Evolutionary conservation across 164 flowering plant genomes (phyloP).

Genomic region (Chloranthus sessilifolius): DNA sequence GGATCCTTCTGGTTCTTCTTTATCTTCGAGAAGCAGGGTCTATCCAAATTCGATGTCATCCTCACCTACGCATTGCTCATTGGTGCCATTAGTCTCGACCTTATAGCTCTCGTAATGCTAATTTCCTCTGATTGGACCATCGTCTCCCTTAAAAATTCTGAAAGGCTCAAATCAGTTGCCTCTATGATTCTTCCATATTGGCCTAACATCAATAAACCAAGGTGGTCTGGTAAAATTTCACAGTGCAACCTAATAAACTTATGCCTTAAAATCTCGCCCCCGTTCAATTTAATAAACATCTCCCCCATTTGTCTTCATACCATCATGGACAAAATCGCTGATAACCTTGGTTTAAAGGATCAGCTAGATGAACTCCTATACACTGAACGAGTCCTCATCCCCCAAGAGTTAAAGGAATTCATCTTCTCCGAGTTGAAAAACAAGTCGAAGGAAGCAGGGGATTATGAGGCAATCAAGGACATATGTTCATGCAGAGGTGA

Average conservation of each 20-base stretch:
- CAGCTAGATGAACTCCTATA: background rate
- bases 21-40: conserved; percentile 3
- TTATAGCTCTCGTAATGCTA: conserved; percentile 24
- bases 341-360: background rate
- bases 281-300: too few relatives aligned
- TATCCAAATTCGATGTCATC: conserved; percentile 14
- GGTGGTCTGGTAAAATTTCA: conserved; percentile 6
- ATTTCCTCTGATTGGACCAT: conserved; percentile 39
- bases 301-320: background rate
- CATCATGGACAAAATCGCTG: background rate
- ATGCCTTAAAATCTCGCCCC: too few relatives aligned
- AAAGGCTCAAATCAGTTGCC: background rate
- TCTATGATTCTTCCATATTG: too few relatives aligned
- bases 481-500: conserved; percentile 11
- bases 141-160: background rate
- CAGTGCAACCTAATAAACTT: conserved; percentile 2
- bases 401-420: conserved; percentile 7
- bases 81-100: conserved; percentile 38
- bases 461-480: conserved; percentile 6
- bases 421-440: conserved; percentile 16
- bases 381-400: background rate
- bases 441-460: conserved; percentile 1
- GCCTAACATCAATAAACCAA: too few relatives aligned
- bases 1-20: conserved; percentile 20
- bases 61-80: conserved; percentile 35